Evolutionary conservation across 116 monocot genomes (phyloP).

Genomic region (Papilionanthe hybrid): DNA sequence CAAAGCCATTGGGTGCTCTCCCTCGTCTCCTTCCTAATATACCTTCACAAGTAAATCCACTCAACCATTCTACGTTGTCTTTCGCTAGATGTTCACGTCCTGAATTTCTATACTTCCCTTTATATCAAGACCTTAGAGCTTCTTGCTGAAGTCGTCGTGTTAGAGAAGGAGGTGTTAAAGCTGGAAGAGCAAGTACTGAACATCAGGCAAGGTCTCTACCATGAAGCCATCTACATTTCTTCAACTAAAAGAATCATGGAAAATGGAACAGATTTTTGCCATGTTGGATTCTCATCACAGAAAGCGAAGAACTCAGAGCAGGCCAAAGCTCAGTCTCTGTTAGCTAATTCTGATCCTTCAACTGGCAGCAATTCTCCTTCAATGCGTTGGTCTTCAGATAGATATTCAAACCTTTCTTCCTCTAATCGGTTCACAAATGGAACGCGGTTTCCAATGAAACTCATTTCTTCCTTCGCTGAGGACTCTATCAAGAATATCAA

Average conservation of each 20-base stretch:
- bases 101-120: neutral
- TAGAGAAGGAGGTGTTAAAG: conserved; percentile 80
- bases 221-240: conserved; percentile 66
- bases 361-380: no score
- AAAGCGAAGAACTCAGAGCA: no score
- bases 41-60: no score
- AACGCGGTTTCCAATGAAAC: conserved; percentile 16
- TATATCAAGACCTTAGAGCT: conserved; percentile 62
- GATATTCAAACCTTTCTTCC: no score
- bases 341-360: no score
- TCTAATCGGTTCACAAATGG: no score
- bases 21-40: conserved; percentile 29
- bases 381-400: no score
- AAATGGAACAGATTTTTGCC: conserved; percentile 16
- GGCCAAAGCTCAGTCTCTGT: no score
- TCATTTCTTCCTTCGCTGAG: conserved; percentile 9
- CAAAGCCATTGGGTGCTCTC: conserved; percentile 69
- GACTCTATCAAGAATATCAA: conserved; percentile 20
- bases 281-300: neutral
- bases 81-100: no score
- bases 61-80: no score
- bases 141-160: conserved; percentile 80
- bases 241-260: conserved; percentile 38
- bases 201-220: conserved; percentile 72
- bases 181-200: conserved; percentile 82